Evolutionary conservation across 495 filamentous ascomycete species (phyloP).

Genomic region (Apiosordaria backusii): DNA sequence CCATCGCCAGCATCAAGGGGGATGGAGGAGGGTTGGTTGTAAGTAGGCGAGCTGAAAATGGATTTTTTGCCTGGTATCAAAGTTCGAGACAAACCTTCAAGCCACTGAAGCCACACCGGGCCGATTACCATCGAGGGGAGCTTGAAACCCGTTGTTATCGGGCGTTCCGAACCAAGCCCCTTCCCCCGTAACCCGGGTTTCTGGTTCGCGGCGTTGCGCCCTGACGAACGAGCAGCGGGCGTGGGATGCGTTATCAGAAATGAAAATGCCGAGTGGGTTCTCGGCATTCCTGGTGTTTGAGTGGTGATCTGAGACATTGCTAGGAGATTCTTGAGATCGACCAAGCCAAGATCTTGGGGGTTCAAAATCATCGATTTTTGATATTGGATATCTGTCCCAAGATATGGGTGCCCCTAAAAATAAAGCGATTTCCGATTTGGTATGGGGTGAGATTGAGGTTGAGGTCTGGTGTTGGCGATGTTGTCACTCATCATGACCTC

Average conservation of each 20-base stretch:
- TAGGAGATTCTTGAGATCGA: neutral
- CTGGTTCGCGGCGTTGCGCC: neutral
- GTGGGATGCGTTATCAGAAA: neutral
- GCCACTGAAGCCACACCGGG: neutral
- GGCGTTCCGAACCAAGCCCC: neutral
- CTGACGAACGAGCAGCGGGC: too few species aligned
- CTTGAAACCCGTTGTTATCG: neutral
- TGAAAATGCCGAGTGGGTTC: neutral
- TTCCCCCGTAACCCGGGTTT: neutral
- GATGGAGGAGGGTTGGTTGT: too few species aligned
- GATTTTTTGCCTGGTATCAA: neutral
- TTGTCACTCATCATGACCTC: too few species aligned
- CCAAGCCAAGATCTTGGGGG: neutral
- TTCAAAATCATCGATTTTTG: too few species aligned
- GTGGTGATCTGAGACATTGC: neutral
- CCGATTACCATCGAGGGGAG: neutral
- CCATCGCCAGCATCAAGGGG: too few species aligned
- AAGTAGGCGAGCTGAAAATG: neutral
- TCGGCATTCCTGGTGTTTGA: neutral
- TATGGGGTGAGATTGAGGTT: too few species aligned
- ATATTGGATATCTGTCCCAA: neutral
- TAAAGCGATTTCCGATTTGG: too few species aligned
- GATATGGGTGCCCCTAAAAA: too few species aligned
- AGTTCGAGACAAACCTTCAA: neutral
- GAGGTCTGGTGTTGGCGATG: too few species aligned